A percentile compares a stretch with the other conserved stretches of the same genome.
Conservation (phyloP, 352 stramenopile genomes). For the Phytophthora parvispora region DNA sequence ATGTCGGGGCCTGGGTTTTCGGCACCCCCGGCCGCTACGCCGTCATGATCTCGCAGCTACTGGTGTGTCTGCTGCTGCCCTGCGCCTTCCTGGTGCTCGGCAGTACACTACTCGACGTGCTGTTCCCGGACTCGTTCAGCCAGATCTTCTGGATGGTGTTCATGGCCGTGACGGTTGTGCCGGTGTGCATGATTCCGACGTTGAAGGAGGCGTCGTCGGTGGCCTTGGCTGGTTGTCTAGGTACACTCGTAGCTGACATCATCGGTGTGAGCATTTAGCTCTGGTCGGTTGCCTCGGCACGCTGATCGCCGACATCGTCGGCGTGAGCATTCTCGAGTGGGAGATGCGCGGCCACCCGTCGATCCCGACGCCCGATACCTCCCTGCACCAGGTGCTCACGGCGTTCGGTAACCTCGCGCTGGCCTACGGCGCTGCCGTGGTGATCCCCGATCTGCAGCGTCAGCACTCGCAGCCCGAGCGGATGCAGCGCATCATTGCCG, state of each 20-base stretch:
- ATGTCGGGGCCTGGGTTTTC: constrained; percentile 57
- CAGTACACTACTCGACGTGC: constrained; percentile 50
- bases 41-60: constrained; percentile 54
- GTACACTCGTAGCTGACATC: constrained; percentile 41
- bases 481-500: constrained; percentile 53
- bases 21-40: constrained; percentile 48
- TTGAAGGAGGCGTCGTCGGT: constrained; percentile 36
- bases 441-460: constrained; percentile 44
- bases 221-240: constrained; percentile 36
- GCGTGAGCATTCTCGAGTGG: constrained; percentile 38
- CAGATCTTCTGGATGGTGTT: constrained; percentile 51
- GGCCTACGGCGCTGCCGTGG: constrained; percentile 35
- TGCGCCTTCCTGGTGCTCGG: constrained; percentile 66
- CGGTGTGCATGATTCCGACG: constrained; percentile 43
- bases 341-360: constrained; percentile 43
- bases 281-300: constrained; percentile 40
- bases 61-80: constrained; percentile 55
- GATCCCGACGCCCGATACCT: constrained; percentile 34
- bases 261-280: constrained; percentile 37
- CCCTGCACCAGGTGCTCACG: constrained; percentile 40
- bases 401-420: constrained; percentile 44
- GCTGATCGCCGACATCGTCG: constrained; percentile 40
- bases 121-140: constrained; percentile 63
- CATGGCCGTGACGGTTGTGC: constrained; percentile 45
- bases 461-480: constrained; percentile 57